Conservation (phyloP, 1,284 basidiomycete species). For the Phellinidium pouzarii region DNA sequence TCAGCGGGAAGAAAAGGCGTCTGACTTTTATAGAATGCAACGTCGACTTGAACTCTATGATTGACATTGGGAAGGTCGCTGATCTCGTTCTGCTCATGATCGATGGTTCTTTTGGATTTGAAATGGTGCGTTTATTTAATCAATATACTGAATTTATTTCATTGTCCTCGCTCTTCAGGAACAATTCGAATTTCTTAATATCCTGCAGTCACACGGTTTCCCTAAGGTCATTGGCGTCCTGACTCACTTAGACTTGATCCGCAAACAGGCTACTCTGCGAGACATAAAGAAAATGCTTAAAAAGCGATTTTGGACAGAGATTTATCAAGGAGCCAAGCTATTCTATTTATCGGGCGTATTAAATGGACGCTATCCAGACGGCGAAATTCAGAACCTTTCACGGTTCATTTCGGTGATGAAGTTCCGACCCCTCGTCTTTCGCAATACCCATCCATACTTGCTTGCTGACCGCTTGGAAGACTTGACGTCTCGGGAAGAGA, state of each 20-base stretch:
- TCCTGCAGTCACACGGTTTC: constrained; percentile 95
- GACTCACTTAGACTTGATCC: constrained; percentile 95
- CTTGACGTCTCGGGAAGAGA: constrained; percentile 81
- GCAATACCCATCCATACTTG: constrained; percentile 93
- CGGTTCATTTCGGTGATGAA: constrained; percentile 98
- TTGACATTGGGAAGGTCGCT: constrained; percentile 95
- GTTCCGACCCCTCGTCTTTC: constrained; percentile 94
- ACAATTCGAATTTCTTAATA: constrained; percentile 98
- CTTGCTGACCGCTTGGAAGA: constrained; percentile 96
- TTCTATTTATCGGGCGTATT: constrained; percentile 98
- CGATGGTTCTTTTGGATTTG: constrained; percentile 96
- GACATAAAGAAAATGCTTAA: constrained; percentile 94
- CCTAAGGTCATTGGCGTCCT: constrained; percentile 97
- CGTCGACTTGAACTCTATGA: constrained; percentile 97
- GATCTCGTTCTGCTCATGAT: constrained; percentile 97
- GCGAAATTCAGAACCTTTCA: constrained; percentile 91
- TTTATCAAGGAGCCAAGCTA: constrained; percentile 96
- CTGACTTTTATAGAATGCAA: constrained; percentile 97
- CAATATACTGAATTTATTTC: not conserved
- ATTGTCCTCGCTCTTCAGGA: constrained; percentile 48
- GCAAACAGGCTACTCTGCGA: constrained; percentile 83
- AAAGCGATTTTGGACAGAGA: constrained; percentile 99
- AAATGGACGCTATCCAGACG: constrained; percentile 97
- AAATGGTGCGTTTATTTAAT: constrained; percentile 68
- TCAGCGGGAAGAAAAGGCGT: constrained; percentile 85